phyloP scores from a whole-genome alignment of 1,139 yeast genomes.

The Ogataea hybrid region DNA sequence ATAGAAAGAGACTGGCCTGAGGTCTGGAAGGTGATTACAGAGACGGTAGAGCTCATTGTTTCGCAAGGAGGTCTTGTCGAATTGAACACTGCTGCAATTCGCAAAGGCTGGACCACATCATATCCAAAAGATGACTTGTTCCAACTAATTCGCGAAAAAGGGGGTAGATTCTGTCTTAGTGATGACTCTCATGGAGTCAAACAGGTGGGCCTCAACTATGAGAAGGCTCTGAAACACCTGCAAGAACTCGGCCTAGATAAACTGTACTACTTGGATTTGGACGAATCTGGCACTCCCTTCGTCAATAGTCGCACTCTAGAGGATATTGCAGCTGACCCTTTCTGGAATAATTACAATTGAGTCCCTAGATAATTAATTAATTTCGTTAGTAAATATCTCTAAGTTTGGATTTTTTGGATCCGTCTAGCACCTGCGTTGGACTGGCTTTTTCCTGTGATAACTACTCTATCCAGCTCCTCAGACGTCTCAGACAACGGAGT shows the following conservation, averaged over 20 bases:
- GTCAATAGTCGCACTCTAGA: slow-evolving; percentile 28
- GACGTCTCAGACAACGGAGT: not conserved
- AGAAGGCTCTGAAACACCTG: slow-evolving; percentile 54
- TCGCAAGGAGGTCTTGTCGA: slow-evolving; percentile 74
- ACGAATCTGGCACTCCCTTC: slow-evolving; percentile 30
- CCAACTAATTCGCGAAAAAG: slow-evolving; percentile 45
- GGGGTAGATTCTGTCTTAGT: slow-evolving; percentile 74
- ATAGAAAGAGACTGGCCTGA: slow-evolving; percentile 62
- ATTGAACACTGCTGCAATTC: slow-evolving; percentile 80
- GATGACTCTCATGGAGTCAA: slow-evolving; percentile 84
- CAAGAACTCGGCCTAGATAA: slow-evolving; percentile 42
- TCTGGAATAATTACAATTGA: slow-evolving; percentile 10
- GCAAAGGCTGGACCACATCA: slow-evolving; percentile 87
- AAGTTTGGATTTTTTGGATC: not conserved
- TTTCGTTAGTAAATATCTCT: not conserved
- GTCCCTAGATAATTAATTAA: not conserved
- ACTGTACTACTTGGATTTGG: slow-evolving; percentile 53
- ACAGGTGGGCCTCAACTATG: slow-evolving; percentile 82
- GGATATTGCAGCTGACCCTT: slow-evolving; percentile 9
- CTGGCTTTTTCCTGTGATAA: slow-evolving; percentile 5
- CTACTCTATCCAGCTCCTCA: not conserved
- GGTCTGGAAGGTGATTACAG: slow-evolving; percentile 56
- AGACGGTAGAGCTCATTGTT: slow-evolving; percentile 55
- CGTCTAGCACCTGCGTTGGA: slow-evolving; percentile 7
- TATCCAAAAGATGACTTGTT: slow-evolving; percentile 76